Conservation (phyloP, 2,329 filamentous ascomycete genomes). For the Verticillium dahliae region DNA sequence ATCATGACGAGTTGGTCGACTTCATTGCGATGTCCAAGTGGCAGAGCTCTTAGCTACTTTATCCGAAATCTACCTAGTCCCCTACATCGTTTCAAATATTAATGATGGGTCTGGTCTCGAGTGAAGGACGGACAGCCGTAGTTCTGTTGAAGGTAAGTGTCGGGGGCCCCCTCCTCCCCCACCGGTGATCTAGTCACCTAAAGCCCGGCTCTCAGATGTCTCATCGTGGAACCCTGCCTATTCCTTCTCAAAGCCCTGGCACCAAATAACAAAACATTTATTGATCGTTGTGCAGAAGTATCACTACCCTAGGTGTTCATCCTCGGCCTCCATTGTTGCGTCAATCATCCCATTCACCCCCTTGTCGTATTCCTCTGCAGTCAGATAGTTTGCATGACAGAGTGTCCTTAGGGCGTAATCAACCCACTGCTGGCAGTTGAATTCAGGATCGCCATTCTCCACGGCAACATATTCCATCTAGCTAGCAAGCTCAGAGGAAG, state of each 20-base stretch:
- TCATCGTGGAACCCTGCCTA: no score
- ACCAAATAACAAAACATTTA: no score
- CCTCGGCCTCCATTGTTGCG: constrained; percentile 4
- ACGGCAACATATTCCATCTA: constrained; percentile 1
- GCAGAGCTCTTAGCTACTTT: constrained; percentile 9
- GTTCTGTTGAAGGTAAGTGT: no score
- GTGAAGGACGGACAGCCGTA: neutral
- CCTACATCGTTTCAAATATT: neutral
- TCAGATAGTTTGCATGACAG: constrained; percentile 2
- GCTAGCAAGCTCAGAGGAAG: neutral
- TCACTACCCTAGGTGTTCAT: constrained; percentile 2
- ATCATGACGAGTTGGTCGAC: constrained; percentile 18
- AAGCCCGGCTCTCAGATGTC: no score
- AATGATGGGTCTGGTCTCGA: neutral
- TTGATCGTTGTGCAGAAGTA: neutral
- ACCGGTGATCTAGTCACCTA: no score
- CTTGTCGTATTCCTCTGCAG: constrained; percentile 1
- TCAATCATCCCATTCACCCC: constrained; percentile 8
- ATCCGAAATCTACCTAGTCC: neutral
- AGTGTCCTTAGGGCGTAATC: constrained; percentile 1
- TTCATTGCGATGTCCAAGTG: constrained; percentile 16
- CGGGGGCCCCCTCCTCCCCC: no score
- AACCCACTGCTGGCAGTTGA: constrained; percentile 9
- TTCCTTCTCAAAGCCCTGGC: no score
- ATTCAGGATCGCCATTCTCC: constrained; percentile 4